Conservation (phyloP, 2,329 filamentous ascomycete species). For the Aspergillus udagawae region DNA sequence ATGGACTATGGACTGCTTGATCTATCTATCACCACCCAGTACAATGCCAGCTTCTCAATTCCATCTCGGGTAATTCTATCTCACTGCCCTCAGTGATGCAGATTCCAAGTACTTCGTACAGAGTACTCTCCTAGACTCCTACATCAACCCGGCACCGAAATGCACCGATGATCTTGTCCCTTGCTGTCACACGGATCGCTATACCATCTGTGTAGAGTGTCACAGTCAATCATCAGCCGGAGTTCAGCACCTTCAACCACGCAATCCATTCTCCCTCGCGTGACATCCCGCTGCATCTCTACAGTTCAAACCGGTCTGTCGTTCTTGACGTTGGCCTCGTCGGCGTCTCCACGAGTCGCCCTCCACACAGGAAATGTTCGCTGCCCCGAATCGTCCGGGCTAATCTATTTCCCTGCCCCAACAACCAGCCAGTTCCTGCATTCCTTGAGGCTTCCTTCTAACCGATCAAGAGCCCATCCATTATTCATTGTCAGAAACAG, state of each 20-base stretch:
- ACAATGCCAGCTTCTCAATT: not conserved
- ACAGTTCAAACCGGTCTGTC: too few relatives aligned
- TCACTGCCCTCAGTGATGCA: not conserved
- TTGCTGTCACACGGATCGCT: not conserved
- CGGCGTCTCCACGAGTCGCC: not conserved
- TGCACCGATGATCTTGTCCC: not conserved
- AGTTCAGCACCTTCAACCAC: too few relatives aligned
- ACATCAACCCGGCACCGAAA: not conserved
- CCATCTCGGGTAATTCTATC: not conserved
- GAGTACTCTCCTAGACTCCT: not conserved
- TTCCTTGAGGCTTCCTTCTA: not conserved
- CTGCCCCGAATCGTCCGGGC: not conserved
- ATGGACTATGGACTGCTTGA: not conserved
- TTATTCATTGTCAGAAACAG: not conserved
- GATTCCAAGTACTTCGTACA: not conserved
- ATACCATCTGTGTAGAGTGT: not conserved
- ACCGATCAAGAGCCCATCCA: not conserved
- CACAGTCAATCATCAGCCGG: too few relatives aligned
- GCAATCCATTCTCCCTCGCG: not conserved
- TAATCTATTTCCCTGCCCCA: not conserved
- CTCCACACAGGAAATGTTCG: not conserved
- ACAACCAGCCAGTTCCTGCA: not conserved
- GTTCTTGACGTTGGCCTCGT: not conserved
- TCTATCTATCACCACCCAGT: too few relatives aligned
- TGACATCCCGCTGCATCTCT: not conserved